Conservation (phyloP, 2,329 filamentous ascomycete species). For the Zymoseptoria passerinii region DNA sequence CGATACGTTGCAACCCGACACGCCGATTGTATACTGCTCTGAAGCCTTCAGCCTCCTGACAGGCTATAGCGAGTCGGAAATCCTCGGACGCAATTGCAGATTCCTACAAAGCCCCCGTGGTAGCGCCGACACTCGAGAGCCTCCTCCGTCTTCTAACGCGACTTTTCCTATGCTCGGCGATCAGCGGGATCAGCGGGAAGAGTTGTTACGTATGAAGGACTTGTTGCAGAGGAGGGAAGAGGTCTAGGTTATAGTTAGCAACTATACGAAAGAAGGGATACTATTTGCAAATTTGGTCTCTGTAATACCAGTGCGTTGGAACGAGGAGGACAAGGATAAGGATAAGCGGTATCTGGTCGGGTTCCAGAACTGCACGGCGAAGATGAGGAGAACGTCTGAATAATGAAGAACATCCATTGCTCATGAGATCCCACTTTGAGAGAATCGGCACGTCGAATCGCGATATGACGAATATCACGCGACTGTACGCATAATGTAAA, state of each 20-base stretch:
- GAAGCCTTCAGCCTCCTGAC: slow-evolving; percentile 1
- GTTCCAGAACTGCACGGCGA: not conserved
- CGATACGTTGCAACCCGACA: not conserved
- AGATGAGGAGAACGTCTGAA: not conserved
- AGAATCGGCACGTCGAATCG: too few relatives aligned
- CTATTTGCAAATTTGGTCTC: slow-evolving; percentile 2
- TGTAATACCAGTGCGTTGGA: not conserved
- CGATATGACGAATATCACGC: too few relatives aligned
- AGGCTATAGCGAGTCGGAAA: not conserved
- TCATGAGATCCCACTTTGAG: too few relatives aligned
- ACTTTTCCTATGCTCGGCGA: not conserved
- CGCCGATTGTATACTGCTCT: slow-evolving; percentile 2
- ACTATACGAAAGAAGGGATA: not conserved
- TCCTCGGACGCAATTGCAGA: slow-evolving; percentile 2
- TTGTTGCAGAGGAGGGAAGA: not conserved
- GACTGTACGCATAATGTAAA: not conserved
- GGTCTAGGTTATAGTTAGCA: not conserved
- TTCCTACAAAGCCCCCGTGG: not conserved
- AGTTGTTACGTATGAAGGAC: not conserved
- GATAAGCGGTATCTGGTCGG: slow-evolving; percentile 1
- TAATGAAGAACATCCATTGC: not conserved
- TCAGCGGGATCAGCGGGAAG: not conserved
- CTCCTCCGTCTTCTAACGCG: not conserved
- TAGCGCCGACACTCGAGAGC: not conserved
- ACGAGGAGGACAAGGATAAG: not conserved